phyloP scores from a whole-genome alignment of 768 basidiomycete genomes.

The Pleurotus giganteus region DNA sequence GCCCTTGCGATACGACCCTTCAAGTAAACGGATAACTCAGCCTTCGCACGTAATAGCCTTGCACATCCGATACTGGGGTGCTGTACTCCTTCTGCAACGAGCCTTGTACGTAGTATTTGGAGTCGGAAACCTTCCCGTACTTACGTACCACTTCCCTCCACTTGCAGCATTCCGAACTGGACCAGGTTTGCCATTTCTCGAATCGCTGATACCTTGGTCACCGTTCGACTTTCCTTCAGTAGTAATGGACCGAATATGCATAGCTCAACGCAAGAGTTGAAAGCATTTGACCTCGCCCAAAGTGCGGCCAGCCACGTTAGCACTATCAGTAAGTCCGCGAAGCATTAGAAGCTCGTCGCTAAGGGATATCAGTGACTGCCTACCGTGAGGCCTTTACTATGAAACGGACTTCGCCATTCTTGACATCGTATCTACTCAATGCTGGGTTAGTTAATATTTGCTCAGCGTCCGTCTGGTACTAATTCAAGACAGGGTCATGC shows the following conservation, averaged over 20 bases:
- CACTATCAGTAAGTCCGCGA: slow-evolving; percentile 48
- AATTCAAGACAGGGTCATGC: slow-evolving; percentile 62
- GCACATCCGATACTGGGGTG: slow-evolving; percentile 75
- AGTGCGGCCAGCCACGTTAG: slow-evolving; percentile 71
- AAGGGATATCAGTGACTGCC: slow-evolving; percentile 43
- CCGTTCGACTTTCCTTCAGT: too few relatives aligned
- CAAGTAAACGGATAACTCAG: slow-evolving; percentile 50
- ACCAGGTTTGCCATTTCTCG: slow-evolving; percentile 44
- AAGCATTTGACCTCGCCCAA: slow-evolving; percentile 75
- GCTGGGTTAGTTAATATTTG: slow-evolving; percentile 54
- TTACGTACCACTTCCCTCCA: slow-evolving; percentile 13
- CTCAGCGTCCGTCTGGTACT: slow-evolving; percentile 12
- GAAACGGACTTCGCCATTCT: slow-evolving; percentile 58
- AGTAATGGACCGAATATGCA: slow-evolving; percentile 44
- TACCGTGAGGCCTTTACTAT: slow-evolving; percentile 64
- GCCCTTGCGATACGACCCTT: slow-evolving; percentile 55
- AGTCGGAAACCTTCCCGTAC: too few relatives aligned
- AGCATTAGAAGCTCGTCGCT: background rate
- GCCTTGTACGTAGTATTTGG: slow-evolving; percentile 61
- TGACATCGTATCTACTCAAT: slow-evolving; percentile 67
- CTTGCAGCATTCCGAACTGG: slow-evolving; percentile 67
- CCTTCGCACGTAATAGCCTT: slow-evolving; percentile 66
- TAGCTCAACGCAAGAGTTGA: slow-evolving; percentile 47
- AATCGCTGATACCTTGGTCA: background rate
- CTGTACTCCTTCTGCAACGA: slow-evolving; percentile 71